Base-by-base conservation (phyloP, 2,329 filamentous ascomycete genomes). In the Fusarium sororula region DNA sequence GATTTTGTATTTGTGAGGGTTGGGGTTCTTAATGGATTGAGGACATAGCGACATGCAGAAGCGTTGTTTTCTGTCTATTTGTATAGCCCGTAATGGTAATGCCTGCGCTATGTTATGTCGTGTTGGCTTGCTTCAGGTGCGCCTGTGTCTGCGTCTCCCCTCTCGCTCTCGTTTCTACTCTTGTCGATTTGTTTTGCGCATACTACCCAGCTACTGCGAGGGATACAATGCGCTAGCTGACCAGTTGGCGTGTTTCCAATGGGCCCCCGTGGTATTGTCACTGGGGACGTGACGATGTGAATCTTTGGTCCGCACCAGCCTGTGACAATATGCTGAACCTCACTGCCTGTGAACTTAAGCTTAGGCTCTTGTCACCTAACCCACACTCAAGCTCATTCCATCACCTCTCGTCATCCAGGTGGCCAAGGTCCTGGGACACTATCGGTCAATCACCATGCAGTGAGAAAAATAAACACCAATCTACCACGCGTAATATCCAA, bases 191-290 rank as follows among this genome's bases (percentile, higher is more conserved):
- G 58, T 68, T 56, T 69, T 47, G 65, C 63, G 62, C 61, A 72
- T 78, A 66, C 64, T 70, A 76, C 68, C 65, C 57, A 70, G 69
- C 75, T 78, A 77, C 75, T 79, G 77, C 76, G 73, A 72, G 74
- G 72, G 66, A 77, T 76, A 68, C 64, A 79, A 70, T 65, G 69
- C 74, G 69, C 75, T 76, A 75, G 60, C 50, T 58, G 28, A 37
- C 38, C 48, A 48, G 68, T 67, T 59, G 54, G 59, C 62, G 37
- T 67, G 70, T 68, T 73, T 63, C 61, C 63, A 64, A 45, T 61
- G 51, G 53, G 50, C 50, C 56, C 57, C 44, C 50, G 26, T 48
- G 22, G 63, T 47, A 59, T 72, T 71, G 48, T 68, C 42, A 45
- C 28, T 24, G 35, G 58, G 35, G 41, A 51, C 12, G 28, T 38